A percentile compares a stretch with the other conserved stretches of the same genome.
phyloP scores from a whole-genome alignment of 2,329 filamentous ascomycete genomes.

The Sclerotinia sclerotiorum region DNA sequence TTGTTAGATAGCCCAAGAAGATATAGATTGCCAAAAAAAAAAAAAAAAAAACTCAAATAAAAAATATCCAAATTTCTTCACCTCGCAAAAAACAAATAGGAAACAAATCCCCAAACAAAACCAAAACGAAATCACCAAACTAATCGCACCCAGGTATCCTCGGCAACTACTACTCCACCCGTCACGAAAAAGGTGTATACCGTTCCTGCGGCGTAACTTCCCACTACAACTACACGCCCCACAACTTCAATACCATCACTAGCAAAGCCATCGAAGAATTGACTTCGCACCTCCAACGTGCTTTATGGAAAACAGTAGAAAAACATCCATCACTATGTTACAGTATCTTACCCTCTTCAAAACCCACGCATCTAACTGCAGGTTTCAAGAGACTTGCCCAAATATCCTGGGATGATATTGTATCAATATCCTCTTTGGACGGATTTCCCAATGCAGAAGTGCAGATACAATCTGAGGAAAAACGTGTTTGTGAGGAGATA shows the following conservation, averaged over 20 bases:
- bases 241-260: background rate
- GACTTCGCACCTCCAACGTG: background rate
- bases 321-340: slow-evolving; percentile 3
- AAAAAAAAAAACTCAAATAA: background rate
- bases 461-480: background rate
- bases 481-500: slow-evolving; percentile 14
- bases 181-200: slow-evolving; percentile 2
- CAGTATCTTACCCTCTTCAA: background rate
- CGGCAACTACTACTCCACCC: background rate
- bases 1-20: background rate
- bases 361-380: background rate
- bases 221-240: background rate
- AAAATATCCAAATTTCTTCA: background rate
- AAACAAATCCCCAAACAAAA: background rate
- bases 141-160: slow-evolving; percentile 3
- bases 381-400: background rate
- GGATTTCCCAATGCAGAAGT: background rate
- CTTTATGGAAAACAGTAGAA: background rate
- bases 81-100: background rate
- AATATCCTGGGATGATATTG: background rate
- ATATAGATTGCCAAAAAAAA: background rate
- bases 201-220: slow-evolving; percentile 13
- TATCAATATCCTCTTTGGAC: background rate
- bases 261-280: background rate
- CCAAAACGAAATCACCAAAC: background rate